A percentile compares a stretch with the other conserved stretches of the same genome.
Conservation (phyloP, 139 green algal genomes). For the Chlamydomonas asymmetrica region DNA sequence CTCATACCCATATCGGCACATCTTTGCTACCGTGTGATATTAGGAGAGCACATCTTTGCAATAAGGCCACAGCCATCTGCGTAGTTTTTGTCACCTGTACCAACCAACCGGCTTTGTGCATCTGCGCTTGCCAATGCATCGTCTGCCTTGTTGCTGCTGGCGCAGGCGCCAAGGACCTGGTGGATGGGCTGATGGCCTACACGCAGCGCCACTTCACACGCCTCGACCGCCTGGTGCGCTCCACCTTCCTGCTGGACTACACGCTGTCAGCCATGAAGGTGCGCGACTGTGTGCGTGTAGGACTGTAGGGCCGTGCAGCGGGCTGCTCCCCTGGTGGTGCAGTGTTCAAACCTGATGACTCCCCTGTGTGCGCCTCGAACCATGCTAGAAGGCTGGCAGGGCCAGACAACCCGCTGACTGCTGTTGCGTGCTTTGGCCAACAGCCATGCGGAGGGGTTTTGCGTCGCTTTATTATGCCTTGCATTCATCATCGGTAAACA, state of each 20-base stretch:
- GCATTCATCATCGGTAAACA: too few relatives aligned
- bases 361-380: too few relatives aligned
- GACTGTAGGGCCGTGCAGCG: neutral
- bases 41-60: too few relatives aligned
- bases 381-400: too few relatives aligned
- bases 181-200: conserved; percentile 84
- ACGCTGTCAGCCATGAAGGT: conserved; percentile 79
- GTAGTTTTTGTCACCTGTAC: too few relatives aligned
- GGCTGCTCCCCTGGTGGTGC: neutral
- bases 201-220: conserved; percentile 78
- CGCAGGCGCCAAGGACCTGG: conserved; percentile 47
- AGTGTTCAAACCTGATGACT: neutral
- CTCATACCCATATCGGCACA: too few relatives aligned
- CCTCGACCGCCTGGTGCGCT: conserved; percentile 78
- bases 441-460: neutral
- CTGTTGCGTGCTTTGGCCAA: neutral
- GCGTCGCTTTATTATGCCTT: too few relatives aligned
- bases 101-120: too few relatives aligned
- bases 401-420: neutral
- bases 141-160: neutral
- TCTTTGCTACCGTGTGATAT: too few relatives aligned
- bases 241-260: conserved; percentile 87
- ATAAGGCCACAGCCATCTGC: too few relatives aligned
- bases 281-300: conserved; percentile 40
- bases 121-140: too few relatives aligned